These are phyloP conservation scores for Chamaecrista fasciculata DNA, from an alignment of 306 rosid species.

Conservation along the genomic window DNA sequence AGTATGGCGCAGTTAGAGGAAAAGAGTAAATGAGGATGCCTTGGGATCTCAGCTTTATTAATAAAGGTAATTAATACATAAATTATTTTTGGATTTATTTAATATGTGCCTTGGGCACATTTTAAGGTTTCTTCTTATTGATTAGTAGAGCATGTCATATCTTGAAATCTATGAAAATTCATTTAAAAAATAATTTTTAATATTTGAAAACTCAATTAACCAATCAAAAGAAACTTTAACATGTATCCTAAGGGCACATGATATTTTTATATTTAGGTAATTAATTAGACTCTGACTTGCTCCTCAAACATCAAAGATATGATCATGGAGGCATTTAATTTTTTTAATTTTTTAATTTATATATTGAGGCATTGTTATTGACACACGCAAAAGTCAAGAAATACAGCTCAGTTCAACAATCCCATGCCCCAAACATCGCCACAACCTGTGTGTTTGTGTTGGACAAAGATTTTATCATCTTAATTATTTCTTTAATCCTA, in stretches of 20 bases:
- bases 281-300: slow-evolving; percentile 26
- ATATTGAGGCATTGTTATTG: not conserved
- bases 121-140: too few species aligned
- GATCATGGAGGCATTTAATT: not conserved
- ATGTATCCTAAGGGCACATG: too few species aligned
- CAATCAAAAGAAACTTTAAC: too few species aligned
- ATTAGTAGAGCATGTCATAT: too few species aligned
- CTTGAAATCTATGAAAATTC: too few species aligned
- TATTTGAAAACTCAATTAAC: too few species aligned
- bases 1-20: slow-evolving; percentile 49
- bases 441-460: slow-evolving; percentile 48
- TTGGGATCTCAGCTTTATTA: slow-evolving; percentile 39
- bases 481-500: slow-evolving; percentile 2
- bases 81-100: not conserved
- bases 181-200: too few species aligned
- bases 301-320: slow-evolving; percentile 24
- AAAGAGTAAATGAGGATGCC: slow-evolving; percentile 30
- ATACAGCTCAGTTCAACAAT: slow-evolving; percentile 39
- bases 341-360: too few species aligned
- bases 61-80: not conserved
- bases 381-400: slow-evolving; percentile 51
- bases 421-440: slow-evolving; percentile 51
- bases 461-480: slow-evolving; percentile 37
- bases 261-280: too few species aligned
- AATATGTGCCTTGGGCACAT: too few species aligned